These are phyloP conservation scores for Uronychia setigera DNA, from an alignment of 73 alveolate species.

Conservation along the genomic window DNA sequence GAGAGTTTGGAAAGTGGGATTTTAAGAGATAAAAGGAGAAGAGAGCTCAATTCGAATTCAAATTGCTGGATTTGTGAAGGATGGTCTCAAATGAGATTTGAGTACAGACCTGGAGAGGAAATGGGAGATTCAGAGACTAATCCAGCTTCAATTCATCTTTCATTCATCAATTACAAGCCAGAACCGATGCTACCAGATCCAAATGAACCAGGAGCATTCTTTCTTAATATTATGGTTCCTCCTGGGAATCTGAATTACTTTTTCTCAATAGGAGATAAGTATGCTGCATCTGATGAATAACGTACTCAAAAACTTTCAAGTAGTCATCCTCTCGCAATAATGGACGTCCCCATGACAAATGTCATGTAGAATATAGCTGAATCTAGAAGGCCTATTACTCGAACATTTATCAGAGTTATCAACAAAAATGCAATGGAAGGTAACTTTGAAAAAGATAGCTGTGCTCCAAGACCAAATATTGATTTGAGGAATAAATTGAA, in stretches of 20 bases:
- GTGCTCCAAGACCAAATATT: neutral
- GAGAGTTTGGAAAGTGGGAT: constrained; percentile 28
- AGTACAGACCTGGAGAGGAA: constrained; percentile 17
- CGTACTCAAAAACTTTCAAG: neutral
- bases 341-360: constrained; percentile 53
- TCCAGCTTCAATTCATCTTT: constrained; percentile 74
- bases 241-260: constrained; percentile 72
- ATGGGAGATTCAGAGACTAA: constrained; percentile 10
- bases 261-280: constrained; percentile 56
- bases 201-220: constrained; percentile 47
- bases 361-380: constrained; percentile 29
- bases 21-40: neutral
- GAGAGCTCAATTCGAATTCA: constrained; percentile 38
- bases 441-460: constrained; percentile 58
- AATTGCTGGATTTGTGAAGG: constrained; percentile 96
- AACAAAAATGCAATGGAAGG: constrained; percentile 36
- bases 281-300: neutral
- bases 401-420: constrained; percentile 35
- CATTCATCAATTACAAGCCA: constrained; percentile 70
- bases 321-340: neutral
- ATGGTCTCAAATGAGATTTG: constrained; percentile 68
- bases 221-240: constrained; percentile 76
- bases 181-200: constrained; percentile 52
- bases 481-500: neutral
- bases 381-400: constrained; percentile 23